phyloP scores from a whole-genome alignment of 257 asterid species.

The Rhazya stricta region DNA sequence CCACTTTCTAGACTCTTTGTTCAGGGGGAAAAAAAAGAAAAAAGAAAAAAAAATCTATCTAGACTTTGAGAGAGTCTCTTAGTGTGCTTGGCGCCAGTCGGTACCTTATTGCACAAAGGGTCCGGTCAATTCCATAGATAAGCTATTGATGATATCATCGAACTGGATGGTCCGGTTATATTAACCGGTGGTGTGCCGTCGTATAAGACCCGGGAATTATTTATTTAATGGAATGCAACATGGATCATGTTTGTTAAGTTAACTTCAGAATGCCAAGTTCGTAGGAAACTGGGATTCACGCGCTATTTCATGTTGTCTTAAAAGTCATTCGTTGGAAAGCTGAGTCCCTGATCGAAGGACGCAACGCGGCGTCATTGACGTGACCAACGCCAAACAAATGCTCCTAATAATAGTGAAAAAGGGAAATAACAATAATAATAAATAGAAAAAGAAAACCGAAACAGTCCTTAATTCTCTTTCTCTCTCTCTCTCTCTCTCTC shows the following conservation, averaged over 20 bases:
- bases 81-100: no score
- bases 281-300: conserved; percentile 4
- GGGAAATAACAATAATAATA: not conserved
- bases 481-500: not conserved
- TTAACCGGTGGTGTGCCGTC: no score
- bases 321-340: not conserved
- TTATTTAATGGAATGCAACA: no score
- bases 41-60: no score
- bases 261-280: not conserved
- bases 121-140: no score
- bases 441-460: not conserved
- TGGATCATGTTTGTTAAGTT: not conserved
- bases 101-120: no score
- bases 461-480: conserved; percentile 2
- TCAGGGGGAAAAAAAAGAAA: no score
- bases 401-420: conserved; percentile 3
- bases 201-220: no score
- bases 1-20: no score
- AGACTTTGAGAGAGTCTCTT: no score
- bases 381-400: conserved; percentile 20
- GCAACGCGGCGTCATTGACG: not conserved
- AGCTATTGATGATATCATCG: no score
- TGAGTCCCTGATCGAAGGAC: conserved; percentile 6
- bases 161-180: no score
- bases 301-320: not conserved